phyloP scores from a whole-genome alignment of 495 filamentous ascomycete genomes.

The Penicillium salamii region DNA sequence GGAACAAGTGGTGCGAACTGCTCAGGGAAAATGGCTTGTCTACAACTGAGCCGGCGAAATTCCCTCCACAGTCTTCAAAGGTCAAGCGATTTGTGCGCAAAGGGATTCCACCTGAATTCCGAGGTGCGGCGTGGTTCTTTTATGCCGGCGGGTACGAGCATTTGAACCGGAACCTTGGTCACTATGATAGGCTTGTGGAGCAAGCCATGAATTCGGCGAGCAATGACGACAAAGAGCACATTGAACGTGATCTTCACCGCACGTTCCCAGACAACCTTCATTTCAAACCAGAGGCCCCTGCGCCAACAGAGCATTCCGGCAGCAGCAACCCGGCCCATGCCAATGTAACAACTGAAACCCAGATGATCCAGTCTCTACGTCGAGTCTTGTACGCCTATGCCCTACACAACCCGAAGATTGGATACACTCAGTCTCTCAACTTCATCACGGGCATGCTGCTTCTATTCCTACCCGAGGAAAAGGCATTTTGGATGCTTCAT shows the following conservation, averaged over 20 bases:
- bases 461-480: conserved; percentile 88
- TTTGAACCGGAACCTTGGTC: conserved; percentile 65
- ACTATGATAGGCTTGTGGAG: conserved; percentile 68
- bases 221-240: conserved; percentile 78
- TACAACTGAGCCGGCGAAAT: conserved; percentile 66
- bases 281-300: conserved; percentile 70
- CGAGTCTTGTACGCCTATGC: conserved; percentile 88
- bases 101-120: conserved; percentile 90
- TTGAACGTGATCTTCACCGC: conserved; percentile 91
- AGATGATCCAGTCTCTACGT: conserved; percentile 75
- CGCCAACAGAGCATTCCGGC: conserved; percentile 19
- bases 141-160: conserved; percentile 87
- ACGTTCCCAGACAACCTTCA: conserved; percentile 94
- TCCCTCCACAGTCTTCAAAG: conserved; percentile 76
- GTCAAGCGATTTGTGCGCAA: conserved; percentile 89
- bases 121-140: conserved; percentile 94
- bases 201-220: conserved; percentile 59
- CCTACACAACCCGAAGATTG: conserved; percentile 81
- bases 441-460: conserved; percentile 96
- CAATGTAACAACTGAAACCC: conserved; percentile 58
- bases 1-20: conserved; percentile 76
- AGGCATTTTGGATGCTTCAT: conserved; percentile 90
- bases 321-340: conserved; percentile 30
- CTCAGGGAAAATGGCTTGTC: conserved; percentile 73
- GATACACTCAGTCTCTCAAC: conserved; percentile 96